Evolutionary conservation across 306 rosid species (phyloP).

Genomic region (Trifolium fragiferum): DNA sequence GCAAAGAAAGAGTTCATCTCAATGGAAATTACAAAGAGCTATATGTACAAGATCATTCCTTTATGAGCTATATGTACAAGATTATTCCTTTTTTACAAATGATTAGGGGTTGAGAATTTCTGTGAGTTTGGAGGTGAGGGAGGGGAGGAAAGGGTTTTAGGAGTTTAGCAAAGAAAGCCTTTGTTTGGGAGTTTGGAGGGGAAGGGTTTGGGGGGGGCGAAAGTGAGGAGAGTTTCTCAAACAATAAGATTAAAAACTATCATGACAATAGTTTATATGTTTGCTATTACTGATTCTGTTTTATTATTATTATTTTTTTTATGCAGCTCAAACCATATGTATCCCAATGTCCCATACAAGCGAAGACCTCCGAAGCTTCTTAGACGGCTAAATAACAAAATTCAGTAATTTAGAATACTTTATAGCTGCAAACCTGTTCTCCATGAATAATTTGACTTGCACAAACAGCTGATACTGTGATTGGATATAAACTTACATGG

Average conservation of each 20-base stretch:
- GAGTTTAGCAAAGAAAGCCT: not conserved
- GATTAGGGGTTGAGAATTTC: constrained; percentile 15
- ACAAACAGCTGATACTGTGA: not conserved
- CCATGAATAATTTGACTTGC: constrained; percentile 10
- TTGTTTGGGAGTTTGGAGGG: not conserved
- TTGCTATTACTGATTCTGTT: constrained; percentile 22
- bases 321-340: constrained; percentile 64
- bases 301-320: constrained; percentile 1
- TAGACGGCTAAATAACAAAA: constrained; percentile 37
- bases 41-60: not conserved
- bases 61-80: too few species aligned
- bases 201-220: not conserved
- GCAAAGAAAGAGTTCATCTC: not conserved
- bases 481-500: not conserved
- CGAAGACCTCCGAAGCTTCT: constrained; percentile 43
- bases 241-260: not conserved
- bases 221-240: not conserved
- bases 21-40: constrained; percentile 3
- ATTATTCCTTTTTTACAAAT: constrained; percentile 23
- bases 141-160: not conserved
- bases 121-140: not conserved
- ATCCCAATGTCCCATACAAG: constrained; percentile 56
- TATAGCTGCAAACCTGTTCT: not conserved
- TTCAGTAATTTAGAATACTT: constrained; percentile 3
- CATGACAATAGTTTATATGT: not conserved